These are phyloP conservation scores for Fusarium lateritium DNA, from an alignment of 2,329 filamentous ascomycete species.

Conservation along the genomic window DNA sequence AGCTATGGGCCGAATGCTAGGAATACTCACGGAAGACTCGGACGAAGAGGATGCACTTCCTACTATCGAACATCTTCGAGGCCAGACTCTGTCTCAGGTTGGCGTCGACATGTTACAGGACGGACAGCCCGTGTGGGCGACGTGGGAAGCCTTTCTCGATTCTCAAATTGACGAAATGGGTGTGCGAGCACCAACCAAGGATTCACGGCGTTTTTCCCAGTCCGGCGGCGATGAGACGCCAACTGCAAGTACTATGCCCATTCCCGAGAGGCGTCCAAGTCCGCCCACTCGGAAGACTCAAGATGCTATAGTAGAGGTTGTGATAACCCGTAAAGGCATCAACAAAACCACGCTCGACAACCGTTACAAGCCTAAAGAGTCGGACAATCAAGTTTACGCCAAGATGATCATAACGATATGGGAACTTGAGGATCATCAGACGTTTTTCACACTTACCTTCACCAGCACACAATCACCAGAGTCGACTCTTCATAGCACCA, in stretches of 20 bases:
- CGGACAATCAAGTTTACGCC: slow-evolving; percentile 67
- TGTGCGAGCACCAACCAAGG: slow-evolving; percentile 45
- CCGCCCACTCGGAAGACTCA: slow-evolving; percentile 57
- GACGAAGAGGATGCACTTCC: slow-evolving; percentile 59
- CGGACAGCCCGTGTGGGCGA: slow-evolving; percentile 71
- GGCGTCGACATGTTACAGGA: slow-evolving; percentile 82
- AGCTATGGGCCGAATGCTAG: slow-evolving; percentile 79
- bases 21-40: slow-evolving; percentile 63
- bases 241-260: slow-evolving; percentile 46
- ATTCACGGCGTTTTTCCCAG: slow-evolving; percentile 41
- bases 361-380: slow-evolving; percentile 54
- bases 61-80: slow-evolving; percentile 72
- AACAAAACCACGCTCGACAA: slow-evolving; percentile 57
- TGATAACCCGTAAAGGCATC: slow-evolving; percentile 68
- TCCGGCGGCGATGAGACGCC: slow-evolving; percentile 56
- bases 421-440: slow-evolving; percentile 75
- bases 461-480: slow-evolving; percentile 69
- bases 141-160: slow-evolving; percentile 72
- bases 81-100: slow-evolving; percentile 77
- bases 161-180: slow-evolving; percentile 63
- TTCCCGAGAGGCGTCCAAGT: slow-evolving; percentile 54
- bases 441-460: slow-evolving; percentile 82
- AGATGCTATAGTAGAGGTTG: slow-evolving; percentile 77
- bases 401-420: slow-evolving; percentile 85
- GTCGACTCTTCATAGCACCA: slow-evolving; percentile 52